Conservation (phyloP, 768 basidiomycete species). For the Gloeopeniophorella convolvens region DNA sequence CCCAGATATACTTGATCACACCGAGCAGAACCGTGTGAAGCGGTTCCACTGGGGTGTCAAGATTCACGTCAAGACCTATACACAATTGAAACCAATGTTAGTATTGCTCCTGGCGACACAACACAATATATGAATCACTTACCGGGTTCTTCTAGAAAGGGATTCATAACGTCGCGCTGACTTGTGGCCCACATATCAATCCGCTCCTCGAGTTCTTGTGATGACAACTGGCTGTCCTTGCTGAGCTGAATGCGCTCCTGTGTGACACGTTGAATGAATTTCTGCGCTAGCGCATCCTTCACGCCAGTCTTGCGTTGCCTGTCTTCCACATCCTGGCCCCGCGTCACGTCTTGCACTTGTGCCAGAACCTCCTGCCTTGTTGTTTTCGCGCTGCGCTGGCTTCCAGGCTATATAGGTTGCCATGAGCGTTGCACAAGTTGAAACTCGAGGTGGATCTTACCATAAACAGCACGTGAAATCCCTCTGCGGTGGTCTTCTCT, state of each 20-base stretch:
- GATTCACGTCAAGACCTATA: slow-evolving; percentile 22
- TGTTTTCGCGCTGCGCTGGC: background rate
- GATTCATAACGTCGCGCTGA: too few species aligned
- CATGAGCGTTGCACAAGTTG: background rate
- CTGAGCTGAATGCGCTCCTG: slow-evolving; percentile 16
- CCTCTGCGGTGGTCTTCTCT: slow-evolving; percentile 29
- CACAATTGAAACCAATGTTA: background rate
- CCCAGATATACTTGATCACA: slow-evolving; percentile 38
- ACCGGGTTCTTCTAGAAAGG: too few species aligned
- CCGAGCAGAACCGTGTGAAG: slow-evolving; percentile 38
- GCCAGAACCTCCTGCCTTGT: background rate
- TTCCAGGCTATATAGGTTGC: background rate
- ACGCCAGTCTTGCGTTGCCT: slow-evolving; percentile 20
- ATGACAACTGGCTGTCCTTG: too few species aligned
- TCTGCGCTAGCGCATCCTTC: slow-evolving; percentile 20
- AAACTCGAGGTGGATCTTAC: background rate
- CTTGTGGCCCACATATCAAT: too few species aligned
- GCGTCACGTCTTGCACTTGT: slow-evolving; percentile 7
- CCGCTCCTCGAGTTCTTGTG: too few species aligned
- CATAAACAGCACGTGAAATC: slow-evolving; percentile 28
- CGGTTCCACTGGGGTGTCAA: slow-evolving; percentile 28
- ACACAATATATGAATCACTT: too few species aligned
- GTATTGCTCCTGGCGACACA: too few species aligned
- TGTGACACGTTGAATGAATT: slow-evolving; percentile 17
- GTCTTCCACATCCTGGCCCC: slow-evolving; percentile 13